A percentile compares a stretch with the other conserved stretches of the same genome.
Conservation (phyloP, 306 rosid species). For the Corylus heterophylla region DNA sequence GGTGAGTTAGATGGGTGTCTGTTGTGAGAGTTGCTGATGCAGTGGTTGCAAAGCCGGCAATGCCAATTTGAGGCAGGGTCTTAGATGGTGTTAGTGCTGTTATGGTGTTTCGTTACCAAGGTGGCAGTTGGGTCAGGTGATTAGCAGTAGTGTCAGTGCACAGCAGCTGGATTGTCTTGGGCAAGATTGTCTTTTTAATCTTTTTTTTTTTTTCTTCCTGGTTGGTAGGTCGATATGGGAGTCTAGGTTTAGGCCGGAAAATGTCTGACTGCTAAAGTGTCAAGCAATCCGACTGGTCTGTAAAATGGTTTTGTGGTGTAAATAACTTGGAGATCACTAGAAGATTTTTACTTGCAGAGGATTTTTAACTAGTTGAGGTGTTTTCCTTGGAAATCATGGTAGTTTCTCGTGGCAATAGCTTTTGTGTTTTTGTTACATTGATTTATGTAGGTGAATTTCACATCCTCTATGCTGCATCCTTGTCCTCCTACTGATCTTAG, state of each 20-base stretch:
- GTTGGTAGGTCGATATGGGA: background rate
- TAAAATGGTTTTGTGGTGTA: background rate
- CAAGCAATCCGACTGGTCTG: background rate
- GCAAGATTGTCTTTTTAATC: background rate
- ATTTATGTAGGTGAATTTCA: background rate
- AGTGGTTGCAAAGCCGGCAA: background rate
- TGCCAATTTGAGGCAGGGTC: background rate
- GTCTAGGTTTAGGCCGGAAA: background rate
- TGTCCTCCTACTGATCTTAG: too few relatives aligned
- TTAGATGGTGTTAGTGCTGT: background rate
- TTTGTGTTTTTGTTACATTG: background rate
- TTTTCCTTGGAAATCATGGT: background rate
- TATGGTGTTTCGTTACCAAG: background rate
- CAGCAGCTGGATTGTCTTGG: background rate
- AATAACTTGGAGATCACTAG: too few relatives aligned
- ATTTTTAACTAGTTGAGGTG: background rate
- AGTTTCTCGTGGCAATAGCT: background rate
- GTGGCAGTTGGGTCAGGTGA: background rate
- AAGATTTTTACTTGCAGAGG: background rate
- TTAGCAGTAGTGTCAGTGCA: background rate
- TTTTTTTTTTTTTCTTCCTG: background rate
- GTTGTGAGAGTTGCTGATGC: background rate
- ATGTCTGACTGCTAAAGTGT: background rate
- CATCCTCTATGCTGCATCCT: background rate
- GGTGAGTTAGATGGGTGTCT: background rate